Base-by-base conservation (phyloP, 108 stramenopile species). In the Schizochytrium sp. region DNA sequence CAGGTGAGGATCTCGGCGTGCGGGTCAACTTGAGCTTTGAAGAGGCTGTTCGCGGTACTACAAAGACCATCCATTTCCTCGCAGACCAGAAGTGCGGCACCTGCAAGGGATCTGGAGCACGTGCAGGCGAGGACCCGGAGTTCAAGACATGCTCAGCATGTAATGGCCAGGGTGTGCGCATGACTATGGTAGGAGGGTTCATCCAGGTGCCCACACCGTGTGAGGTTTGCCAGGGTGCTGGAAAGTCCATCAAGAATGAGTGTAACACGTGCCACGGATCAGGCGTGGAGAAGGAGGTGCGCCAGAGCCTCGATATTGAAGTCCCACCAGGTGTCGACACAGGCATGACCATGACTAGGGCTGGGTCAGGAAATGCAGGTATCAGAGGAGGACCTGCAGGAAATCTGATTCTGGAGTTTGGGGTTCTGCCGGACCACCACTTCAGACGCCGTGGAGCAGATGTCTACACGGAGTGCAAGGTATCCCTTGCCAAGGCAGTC, bases 271-370 rank as follows among this genome's bases (percentile, higher is more conserved):
- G 89, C 87, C 40, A 91, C 45, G 88, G 92, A 50, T 95, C 91
- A 47, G 95, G 95, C 46, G 89, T 92, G 73, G 93, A 94, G 69
- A 92, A 93, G 88, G 91, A 95, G 73, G 94, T 96, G 90, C 96
- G 95, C 60, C 92, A 96, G 45, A 94, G 95, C 76, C 97, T 98
- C 12, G 94, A 90, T 7, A 96, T 98, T 1, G 93, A 96, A 28
- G 93, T 97, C 4, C 99, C 99, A 7, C 90, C 97, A 28, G 99
- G 99, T 41, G 97, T 99, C 76, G 97, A 97, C 89, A 92, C 90
- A 87, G 99, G 97, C 47, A 97, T 98, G 95, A 97, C 95, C 61
- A 89, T 99, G 69, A 94, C 97, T 5, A 64, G 98, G 40, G 58
- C 89, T 2, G 97, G 97, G 57, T 94, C 97, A 87, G 99, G 99